Percentiles rank a stretch among this genome's conserved stretches.
These are phyloP conservation scores for Trichaptum fuscoviolaceum DNA, from an alignment of 768 basidiomycete genomes.

Conservation along the genomic window DNA sequence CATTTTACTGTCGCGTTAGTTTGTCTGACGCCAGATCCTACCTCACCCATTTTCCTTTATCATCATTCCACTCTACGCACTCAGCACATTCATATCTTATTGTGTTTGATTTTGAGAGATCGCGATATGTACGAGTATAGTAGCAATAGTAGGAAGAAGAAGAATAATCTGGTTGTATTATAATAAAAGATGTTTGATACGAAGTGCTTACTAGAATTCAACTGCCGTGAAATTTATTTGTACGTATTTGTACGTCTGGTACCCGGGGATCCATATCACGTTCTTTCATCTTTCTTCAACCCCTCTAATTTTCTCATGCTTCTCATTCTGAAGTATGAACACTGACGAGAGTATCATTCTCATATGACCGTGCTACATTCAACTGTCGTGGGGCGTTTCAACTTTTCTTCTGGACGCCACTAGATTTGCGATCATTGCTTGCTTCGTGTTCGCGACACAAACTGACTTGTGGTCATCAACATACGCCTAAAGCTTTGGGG, in stretches of 20 bases:
- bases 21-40: background rate
- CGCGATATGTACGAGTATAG: constrained; percentile 1
- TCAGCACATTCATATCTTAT: background rate
- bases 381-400: background rate
- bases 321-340: no score
- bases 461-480: background rate
- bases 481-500: background rate
- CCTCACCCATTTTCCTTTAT: background rate
- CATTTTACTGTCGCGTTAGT: background rate
- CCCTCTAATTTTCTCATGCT: no score
- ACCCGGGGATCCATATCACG: no score
- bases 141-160: background rate
- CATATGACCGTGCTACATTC: no score
- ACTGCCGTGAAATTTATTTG: background rate
- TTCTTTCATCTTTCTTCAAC: no score
- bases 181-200: background rate
- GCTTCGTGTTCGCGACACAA: background rate
- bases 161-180: background rate
- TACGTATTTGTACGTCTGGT: background rate
- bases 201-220: background rate
- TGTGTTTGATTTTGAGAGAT: background rate
- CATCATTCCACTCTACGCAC: background rate
- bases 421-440: background rate
- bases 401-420: background rate
- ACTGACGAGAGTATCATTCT: no score